These are phyloP conservation scores for Leccinum longicurvipes DNA, from an alignment of 768 basidiomycete species.

Conservation along the genomic window DNA sequence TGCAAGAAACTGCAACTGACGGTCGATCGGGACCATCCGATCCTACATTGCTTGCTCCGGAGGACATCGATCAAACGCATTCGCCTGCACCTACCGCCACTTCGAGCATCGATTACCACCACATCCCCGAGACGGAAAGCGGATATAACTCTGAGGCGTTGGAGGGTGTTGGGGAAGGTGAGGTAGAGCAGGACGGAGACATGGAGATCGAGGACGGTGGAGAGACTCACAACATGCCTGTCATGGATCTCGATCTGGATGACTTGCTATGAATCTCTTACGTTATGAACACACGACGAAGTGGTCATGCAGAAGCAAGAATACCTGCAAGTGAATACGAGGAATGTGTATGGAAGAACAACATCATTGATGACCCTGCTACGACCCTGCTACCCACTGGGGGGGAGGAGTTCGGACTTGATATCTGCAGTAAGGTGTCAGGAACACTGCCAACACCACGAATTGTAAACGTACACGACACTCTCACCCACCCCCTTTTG, in stretches of 20 bases:
- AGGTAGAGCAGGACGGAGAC: conserved; percentile 26
- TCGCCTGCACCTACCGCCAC: conserved; percentile 52
- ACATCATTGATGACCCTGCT: conserved; percentile 7
- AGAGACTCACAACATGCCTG: conserved; percentile 20
- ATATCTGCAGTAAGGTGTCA: conserved; percentile 36
- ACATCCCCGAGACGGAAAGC: conserved; percentile 43
- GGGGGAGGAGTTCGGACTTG: conserved; percentile 42
- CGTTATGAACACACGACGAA: neutral
- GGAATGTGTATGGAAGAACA: neutral
- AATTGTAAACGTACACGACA: conserved; percentile 51
- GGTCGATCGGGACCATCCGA: conserved; percentile 27
- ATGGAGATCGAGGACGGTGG: conserved; percentile 20
- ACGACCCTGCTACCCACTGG: conserved; percentile 30
- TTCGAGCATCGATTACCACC: conserved; percentile 45
- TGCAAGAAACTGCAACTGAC: conserved; percentile 29
- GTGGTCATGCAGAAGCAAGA: neutral
- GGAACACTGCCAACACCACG: neutral
- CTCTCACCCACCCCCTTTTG: conserved; percentile 81
- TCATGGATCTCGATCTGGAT: conserved; percentile 28
- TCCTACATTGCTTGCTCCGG: conserved; percentile 21
- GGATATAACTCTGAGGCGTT: conserved; percentile 54
- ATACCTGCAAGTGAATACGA: neutral
- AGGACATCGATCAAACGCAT: conserved; percentile 34
- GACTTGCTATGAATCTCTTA: conserved; percentile 20
- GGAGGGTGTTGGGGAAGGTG: conserved; percentile 29